Conservation (phyloP, 2,329 filamentous ascomycete species). For the Diaporthe ilicicola region DNA sequence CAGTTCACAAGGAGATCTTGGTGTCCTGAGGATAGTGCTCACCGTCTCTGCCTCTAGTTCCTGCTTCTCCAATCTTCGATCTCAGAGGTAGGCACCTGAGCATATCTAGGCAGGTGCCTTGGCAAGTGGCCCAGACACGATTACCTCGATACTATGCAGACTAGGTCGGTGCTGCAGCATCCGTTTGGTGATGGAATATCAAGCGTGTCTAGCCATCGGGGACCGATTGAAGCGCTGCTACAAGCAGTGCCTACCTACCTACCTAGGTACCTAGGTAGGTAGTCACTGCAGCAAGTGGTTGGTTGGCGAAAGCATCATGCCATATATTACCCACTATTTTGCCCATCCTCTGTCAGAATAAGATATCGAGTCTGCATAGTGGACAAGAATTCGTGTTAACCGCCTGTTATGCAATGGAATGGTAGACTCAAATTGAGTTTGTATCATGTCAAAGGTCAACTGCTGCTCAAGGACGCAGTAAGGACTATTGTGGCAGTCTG, state of each 20-base stretch:
- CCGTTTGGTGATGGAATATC: background rate
- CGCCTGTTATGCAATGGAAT: background rate
- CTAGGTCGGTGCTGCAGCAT: background rate
- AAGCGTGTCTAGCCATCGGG: background rate
- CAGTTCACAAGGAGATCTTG: background rate
- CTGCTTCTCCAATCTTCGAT: background rate
- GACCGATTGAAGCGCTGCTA: background rate
- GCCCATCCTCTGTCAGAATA: background rate
- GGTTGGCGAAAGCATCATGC: background rate
- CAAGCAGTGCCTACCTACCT: background rate
- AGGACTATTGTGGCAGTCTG: background rate
- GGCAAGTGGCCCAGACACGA: background rate
- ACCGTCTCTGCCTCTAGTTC: background rate
- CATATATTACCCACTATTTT: background rate
- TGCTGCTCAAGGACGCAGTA: background rate
- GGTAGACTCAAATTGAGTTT: background rate
- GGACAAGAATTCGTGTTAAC: background rate
- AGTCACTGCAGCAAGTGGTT: background rate
- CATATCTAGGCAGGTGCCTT: background rate
- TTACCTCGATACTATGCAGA: background rate
- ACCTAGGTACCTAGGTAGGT: no score
- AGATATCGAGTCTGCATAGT: background rate
- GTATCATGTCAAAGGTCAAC: no score
- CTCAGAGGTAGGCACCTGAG: background rate
- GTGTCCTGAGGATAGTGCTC: background rate